Base-by-base conservation (phyloP, 257 asterid species). In the Salvia splendens region DNA sequence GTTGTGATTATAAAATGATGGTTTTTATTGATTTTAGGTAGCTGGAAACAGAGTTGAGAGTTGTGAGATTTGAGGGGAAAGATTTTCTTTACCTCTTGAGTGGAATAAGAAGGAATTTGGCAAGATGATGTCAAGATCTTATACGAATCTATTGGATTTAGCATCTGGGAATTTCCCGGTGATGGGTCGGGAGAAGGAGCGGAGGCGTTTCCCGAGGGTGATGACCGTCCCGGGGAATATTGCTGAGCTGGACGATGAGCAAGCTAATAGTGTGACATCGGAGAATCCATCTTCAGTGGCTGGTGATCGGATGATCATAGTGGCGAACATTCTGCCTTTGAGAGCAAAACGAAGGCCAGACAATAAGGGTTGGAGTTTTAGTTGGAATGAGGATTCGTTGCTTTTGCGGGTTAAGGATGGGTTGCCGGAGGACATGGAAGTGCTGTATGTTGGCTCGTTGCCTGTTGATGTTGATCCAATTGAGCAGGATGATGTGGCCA, bases 211-310 rank as follows among this genome's bases (percentile, higher is more conserved):
- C 59, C 89, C 95, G 1, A 79, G 95, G 83, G 90, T 86, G 45
- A 89, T 89, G 96, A 89, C 96, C 4, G 96, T 89, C 53, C 96
- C 96, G 0, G 96, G 96, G 68, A 87, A 84, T 76, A 85, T 86
- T 14, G 67, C 77, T 11, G 96, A 89, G 84, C 80, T 89, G 5
- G 96, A 89, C 49, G 95, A 89, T 76, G 96, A 89, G 74, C 92
- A 78, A 73, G 80, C 88, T 20, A 64, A 61, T 45, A 89, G 96
- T 75, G 91, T 89, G 64, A 67, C 91, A 20, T 89, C 96, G 24
- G 95, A 89, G 69, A 85, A 86, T 67, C 88, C 83, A 1, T 89
- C 96, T 60, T 89, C 96, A 4, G 32, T 86, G 40, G 95, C 87
- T 62, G 87, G 87, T 72, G 96, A 89, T 73, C 78, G 95, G 60